Conservation (phyloP, 2,329 filamentous ascomycete species). For the Beauveria australis region DNA sequence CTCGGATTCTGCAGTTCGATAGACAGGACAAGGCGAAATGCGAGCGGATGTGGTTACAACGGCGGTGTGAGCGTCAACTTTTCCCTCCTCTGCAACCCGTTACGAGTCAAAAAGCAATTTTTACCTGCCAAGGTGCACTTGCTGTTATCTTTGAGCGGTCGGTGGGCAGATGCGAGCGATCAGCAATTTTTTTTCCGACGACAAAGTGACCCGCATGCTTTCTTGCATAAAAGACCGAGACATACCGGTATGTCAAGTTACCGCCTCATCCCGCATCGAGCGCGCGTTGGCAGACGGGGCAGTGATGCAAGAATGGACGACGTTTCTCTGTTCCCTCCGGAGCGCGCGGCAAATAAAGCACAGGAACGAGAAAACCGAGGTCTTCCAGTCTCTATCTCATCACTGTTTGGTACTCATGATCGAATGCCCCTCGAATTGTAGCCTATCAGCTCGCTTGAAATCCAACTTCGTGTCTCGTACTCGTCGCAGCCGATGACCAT, state of each 20-base stretch:
- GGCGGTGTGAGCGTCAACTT: constrained; percentile 1
- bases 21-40: not conserved
- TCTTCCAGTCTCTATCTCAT: not conserved
- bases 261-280: not conserved
- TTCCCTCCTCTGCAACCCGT: not conserved
- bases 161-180: not conserved
- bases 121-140: not conserved
- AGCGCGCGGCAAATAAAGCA: not conserved
- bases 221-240: constrained; percentile 5
- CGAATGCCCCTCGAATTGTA: not conserved
- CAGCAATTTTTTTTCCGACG: not conserved
- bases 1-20: not conserved
- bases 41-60: not conserved
- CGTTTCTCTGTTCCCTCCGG: not conserved
- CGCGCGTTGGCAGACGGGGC: not conserved
- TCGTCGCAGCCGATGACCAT: not conserved
- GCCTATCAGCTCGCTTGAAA: not conserved
- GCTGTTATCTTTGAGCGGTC: not conserved
- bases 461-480: not conserved
- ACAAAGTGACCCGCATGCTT: constrained; percentile 2
- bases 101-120: not conserved
- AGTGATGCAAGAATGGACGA: not conserved
- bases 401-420: not conserved
- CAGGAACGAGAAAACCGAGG: not conserved
- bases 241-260: not conserved